Evolutionary conservation across 2,329 filamentous ascomycete genomes (phyloP).

Genomic region (Sodiomyces alkalinus): DNA sequence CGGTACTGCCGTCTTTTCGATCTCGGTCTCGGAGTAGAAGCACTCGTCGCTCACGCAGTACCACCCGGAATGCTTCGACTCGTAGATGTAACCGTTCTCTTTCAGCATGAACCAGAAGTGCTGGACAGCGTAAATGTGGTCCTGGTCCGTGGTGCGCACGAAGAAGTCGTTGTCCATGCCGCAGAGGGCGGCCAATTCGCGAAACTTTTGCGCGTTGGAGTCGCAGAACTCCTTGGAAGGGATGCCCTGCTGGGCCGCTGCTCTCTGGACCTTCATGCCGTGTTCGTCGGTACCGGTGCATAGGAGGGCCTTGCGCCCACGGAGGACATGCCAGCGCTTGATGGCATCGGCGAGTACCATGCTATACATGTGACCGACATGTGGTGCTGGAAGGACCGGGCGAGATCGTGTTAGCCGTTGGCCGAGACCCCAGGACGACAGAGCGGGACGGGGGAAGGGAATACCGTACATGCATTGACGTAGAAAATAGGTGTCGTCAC

Average conservation of each 20-base stretch:
- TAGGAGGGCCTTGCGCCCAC: constrained; percentile 55
- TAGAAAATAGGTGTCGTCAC: constrained; percentile 97
- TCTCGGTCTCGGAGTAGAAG: constrained; percentile 68
- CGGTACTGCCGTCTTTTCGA: constrained; percentile 62
- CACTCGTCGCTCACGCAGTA: constrained; percentile 95
- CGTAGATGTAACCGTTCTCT: constrained; percentile 66
- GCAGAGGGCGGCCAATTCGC: constrained; percentile 53
- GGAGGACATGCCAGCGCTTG: constrained; percentile 78
- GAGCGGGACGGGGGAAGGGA: neutral
- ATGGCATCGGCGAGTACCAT: constrained; percentile 84
- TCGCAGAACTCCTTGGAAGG: constrained; percentile 81
- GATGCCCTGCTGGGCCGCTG: constrained; percentile 54
- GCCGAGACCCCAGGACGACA: neutral
- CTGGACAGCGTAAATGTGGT: constrained; percentile 72
- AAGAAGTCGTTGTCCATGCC: constrained; percentile 71
- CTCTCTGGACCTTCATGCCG: constrained; percentile 91
- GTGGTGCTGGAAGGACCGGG: constrained; percentile 58
- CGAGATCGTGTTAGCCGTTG: too few species aligned
- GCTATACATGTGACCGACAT: constrained; percentile 88
- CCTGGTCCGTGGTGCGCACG: constrained; percentile 75
- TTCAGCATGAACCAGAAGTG: constrained; percentile 77
- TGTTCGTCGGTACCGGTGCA: constrained; percentile 95
- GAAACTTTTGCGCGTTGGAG: constrained; percentile 64
- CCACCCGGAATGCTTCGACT: constrained; percentile 81
- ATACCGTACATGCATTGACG: constrained; percentile 69